Base-by-base conservation (phyloP, 2,329 filamentous ascomycete species). In the Phoma herbarum region DNA sequence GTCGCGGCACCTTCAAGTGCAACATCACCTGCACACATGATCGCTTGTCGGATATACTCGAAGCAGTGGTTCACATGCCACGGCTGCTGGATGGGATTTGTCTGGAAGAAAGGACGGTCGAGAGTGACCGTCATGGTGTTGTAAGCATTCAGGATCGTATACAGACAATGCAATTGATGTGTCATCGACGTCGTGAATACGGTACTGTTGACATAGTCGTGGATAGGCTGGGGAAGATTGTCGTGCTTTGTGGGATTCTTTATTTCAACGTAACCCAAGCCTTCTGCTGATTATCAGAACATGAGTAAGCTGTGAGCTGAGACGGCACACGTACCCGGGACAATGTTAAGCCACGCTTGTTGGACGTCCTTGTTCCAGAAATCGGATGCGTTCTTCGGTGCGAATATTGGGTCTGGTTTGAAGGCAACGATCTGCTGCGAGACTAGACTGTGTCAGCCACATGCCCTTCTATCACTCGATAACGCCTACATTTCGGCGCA, bases 21-120 rank as follows among this genome's bases (percentile, higher is more conserved):
- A 2, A 75, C 71, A 41, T 75, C 73, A 6, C 70, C 73, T 3
- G 69, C 63, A 53, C 73, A 75, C 72, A 75, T 74, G 26, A 75
- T 67, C 1, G 69, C 70, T 47, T 75, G 73, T 18, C 72, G 52
- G 20, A 75, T 66, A 52, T 75, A 75, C 25, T 75, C 72, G 52
- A 74, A 75, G 59, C 72, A 75, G 57, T 75, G 73, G 45, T 70
- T 74, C 26, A 75, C 65, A 29, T 75, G 73, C 73, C 73, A 75
- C 4, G 71, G 66, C 63, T 73, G 70, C 26, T 73, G 68, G 33
- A 74, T 66, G 1, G 65, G 57, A 18, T 66, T 25, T 43, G 43
- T 33, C 22, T 55, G 60, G 3, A 57, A 14, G 6, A 57, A 46
- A 4, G 63, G 52, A 7, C 49, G 55, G 16, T 58, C 57, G 1